These are phyloP conservation scores for Mycena venus DNA, from an alignment of 768 basidiomycete species.

Conservation along the genomic window DNA sequence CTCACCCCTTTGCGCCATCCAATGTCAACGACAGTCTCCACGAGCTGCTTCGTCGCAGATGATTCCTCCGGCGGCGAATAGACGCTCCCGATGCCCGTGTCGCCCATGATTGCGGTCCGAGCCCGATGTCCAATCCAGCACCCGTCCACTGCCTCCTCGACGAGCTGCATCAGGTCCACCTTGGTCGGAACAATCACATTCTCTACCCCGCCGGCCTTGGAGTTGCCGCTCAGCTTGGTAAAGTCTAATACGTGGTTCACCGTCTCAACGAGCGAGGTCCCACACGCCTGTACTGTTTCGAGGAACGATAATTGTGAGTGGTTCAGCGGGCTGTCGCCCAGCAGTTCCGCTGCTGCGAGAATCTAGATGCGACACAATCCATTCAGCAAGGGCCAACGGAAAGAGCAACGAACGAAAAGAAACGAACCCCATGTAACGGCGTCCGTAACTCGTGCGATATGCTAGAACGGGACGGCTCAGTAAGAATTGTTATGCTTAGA, in stretches of 20 bases:
- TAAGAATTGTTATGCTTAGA: neutral
- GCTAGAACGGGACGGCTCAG: conserved; percentile 51
- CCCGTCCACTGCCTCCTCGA: conserved; percentile 92
- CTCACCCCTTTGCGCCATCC: conserved; percentile 77
- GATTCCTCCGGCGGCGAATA: conserved; percentile 86
- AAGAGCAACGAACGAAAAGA: neutral
- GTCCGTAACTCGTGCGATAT: conserved; percentile 94
- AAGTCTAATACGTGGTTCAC: conserved; percentile 98
- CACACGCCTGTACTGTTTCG: conserved; percentile 94
- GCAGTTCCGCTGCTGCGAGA: conserved; percentile 91
- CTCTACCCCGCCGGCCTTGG: conserved; percentile 82
- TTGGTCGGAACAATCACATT: conserved; percentile 78
- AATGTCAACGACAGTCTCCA: conserved; percentile 92
- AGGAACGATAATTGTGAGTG: conserved; percentile 89
- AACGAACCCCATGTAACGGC: conserved; percentile 87
- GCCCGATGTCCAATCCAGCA: conserved; percentile 95
- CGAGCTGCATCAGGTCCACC: conserved; percentile 86
- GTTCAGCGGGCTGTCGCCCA: conserved; percentile 86
- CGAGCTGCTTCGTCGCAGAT: conserved; percentile 63
- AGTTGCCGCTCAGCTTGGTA: conserved; percentile 91
- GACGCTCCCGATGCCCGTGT: conserved; percentile 90
- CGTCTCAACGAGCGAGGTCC: conserved; percentile 95
- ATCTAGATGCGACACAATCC: conserved; percentile 70
- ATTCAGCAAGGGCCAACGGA: conserved; percentile 16
- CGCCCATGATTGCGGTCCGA: conserved; percentile 74